phyloP scores from a whole-genome alignment of 1,284 basidiomycete species.

The Serendipita sp. region DNA sequence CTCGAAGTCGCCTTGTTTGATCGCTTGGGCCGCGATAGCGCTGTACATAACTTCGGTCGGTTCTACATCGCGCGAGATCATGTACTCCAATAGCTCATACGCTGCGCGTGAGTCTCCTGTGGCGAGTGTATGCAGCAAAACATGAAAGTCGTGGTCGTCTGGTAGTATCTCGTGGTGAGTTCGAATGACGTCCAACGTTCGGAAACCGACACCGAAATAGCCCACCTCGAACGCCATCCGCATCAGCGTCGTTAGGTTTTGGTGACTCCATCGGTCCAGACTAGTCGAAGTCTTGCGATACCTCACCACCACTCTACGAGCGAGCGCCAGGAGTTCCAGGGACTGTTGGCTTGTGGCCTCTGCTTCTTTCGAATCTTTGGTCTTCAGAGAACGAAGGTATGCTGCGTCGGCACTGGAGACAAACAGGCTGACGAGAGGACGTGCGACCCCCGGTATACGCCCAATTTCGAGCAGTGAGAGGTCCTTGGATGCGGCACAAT shows the following conservation, averaged over 20 bases:
- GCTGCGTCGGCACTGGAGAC: not conserved
- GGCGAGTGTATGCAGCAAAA: not conserved
- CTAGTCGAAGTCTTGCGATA: not conserved
- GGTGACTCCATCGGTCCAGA: not conserved
- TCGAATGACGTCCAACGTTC: not conserved
- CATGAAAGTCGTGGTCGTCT: not conserved
- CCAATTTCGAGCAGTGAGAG: not conserved
- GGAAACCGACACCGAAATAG: not conserved
- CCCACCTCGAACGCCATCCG: not conserved
- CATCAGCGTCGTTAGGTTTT: not conserved
- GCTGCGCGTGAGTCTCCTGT: not conserved
- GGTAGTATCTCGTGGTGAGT: not conserved
- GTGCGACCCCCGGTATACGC: not conserved
- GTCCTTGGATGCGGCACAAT: not conserved
- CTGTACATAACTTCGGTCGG: not conserved
- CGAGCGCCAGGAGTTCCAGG: not conserved
- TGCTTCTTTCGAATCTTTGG: not conserved
- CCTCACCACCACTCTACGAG: not conserved
- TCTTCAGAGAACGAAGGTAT: not conserved
- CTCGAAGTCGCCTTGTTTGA: conserved; percentile 1
- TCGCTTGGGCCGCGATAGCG: not conserved
- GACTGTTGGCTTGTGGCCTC: not conserved
- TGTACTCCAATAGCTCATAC: not conserved
- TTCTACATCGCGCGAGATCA: not conserved
- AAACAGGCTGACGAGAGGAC: not conserved